Evolutionary conservation across 2,329 filamentous ascomycete genomes (phyloP), one percentile per base, ranked within the genome.

Genomic region (Xylariaceae sp.): DNA sequence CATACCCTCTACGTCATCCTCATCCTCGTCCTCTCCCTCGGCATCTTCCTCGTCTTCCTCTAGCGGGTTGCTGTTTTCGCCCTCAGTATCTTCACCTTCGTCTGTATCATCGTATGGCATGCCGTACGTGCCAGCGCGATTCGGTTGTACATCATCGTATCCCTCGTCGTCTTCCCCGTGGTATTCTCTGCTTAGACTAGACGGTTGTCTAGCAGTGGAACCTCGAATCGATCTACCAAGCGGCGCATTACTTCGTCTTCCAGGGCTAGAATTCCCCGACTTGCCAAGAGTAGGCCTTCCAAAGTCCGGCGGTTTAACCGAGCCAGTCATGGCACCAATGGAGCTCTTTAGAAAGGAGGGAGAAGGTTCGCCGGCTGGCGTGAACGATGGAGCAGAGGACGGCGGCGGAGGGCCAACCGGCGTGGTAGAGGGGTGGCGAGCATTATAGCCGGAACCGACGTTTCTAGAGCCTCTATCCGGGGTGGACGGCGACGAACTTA

Each of bases 291-390:
- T 69, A 48, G 71, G 55, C 44, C 65, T 66, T n/a, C 74, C 74
- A 52, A 79, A 79, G 56, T 66, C 74, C 18, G 71, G 69, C 0
- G 77, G 65, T 45, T 77, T 79, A n/a, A 68, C 65, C 18, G 71
- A 70, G 32, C 70, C 70, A 40, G 71, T 70, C 64, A 73, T 72
- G 43, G 72, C 76, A 46, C 75, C 76, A 72, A 83, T 76, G 40
- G 82, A 84, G 70, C 81, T 83, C 53, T 81, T 79, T 40, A 85
- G 70, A 63, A 77, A 84, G 12, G 80, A 80, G 26, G 77, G 79
- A 20, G 82, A 81, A 0, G 82, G 82, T 16, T 81, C 81, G 53
- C 83, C 83, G 16, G 77, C 75, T 1, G 82, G 81, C 1, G 82
- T 84, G 70, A 84, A 84, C 43, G 81, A 83, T 3, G 77, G 77